Conservation (phyloP, 805 yeast genomes). For the Pichia eremophila region DNA sequence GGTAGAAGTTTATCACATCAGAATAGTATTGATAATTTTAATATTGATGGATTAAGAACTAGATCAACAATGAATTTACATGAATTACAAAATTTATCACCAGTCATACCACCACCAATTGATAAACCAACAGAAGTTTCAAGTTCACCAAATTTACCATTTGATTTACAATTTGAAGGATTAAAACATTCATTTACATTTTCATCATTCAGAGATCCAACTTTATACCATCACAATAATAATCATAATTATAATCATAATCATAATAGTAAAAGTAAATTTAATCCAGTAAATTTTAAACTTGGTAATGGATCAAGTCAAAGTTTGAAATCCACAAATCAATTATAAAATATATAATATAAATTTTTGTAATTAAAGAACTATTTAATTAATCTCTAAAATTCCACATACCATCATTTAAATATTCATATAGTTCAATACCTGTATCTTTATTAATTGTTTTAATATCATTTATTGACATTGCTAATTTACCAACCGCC, state of each 20-base stretch:
- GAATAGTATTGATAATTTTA: conserved; percentile 8
- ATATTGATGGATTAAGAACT: conserved; percentile 17
- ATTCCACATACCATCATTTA: conserved; percentile 87
- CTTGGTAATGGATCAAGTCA: conserved; percentile 6
- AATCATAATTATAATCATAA: neutral
- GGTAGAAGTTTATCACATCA: conserved; percentile 8
- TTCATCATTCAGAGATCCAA: conserved; percentile 7
- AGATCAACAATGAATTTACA: conserved; percentile 23
- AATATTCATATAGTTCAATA: conserved; percentile 69
- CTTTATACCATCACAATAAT: neutral
- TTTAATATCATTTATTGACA: conserved; percentile 87
- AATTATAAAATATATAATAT: neutral
- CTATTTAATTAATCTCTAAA: conserved; percentile 27
- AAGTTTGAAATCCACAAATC: conserved; percentile 3
- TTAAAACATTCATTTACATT: conserved; percentile 8
- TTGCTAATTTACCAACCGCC: conserved; percentile 78
- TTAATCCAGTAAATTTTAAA: neutral
- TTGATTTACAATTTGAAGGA: neutral
- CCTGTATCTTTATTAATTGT: conserved; percentile 80
- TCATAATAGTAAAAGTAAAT: neutral
- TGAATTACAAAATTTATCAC: conserved; percentile 7
- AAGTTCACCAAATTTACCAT: neutral
- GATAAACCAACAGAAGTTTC: neutral
- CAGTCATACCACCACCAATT: neutral
- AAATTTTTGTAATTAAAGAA: neutral